A percentile compares a stretch with the other conserved stretches of the same genome.
Conservation (phyloP, 225 moss, liverwort and hornwort genomes). For the Bryum argenteum region DNA sequence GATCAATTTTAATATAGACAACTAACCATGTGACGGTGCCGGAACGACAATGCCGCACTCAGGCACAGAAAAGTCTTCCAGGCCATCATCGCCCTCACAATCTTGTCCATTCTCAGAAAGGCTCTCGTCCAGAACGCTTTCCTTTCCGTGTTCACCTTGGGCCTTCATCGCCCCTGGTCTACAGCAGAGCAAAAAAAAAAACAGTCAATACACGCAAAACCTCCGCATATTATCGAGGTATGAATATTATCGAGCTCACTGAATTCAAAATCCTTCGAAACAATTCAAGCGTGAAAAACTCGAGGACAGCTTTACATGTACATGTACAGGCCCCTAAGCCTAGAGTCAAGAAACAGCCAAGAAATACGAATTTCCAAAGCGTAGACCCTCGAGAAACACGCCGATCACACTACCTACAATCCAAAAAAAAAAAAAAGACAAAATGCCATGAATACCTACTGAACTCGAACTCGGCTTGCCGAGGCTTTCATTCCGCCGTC, state of each 20-base stretch:
- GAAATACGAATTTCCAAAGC: background rate
- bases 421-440: background rate
- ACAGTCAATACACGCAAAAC: slow-evolving; percentile 18
- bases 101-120: slow-evolving; percentile 34
- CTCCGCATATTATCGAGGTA: background rate
- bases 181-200: background rate
- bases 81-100: slow-evolving; percentile 33
- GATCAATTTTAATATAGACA: slow-evolving; percentile 13
- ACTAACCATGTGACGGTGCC: slow-evolving; percentile 58
- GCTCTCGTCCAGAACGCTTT: slow-evolving; percentile 33
- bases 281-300: background rate
- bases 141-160: slow-evolving; percentile 30
- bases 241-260: background rate
- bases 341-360: background rate
- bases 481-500: slow-evolving; percentile 23
- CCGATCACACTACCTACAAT: background rate
- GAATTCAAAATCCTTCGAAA: slow-evolving; percentile 9
- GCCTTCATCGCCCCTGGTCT: slow-evolving; percentile 42
- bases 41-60: slow-evolving; percentile 54
- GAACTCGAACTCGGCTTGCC: slow-evolving; percentile 32
- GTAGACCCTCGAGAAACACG: slow-evolving; percentile 11
- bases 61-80: slow-evolving; percentile 35
- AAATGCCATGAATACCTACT: slow-evolving; percentile 29
- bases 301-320: background rate
- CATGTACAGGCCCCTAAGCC: background rate